Conservation (phyloP, 306 rosid species). For the Cucurbita ficifolia region DNA sequence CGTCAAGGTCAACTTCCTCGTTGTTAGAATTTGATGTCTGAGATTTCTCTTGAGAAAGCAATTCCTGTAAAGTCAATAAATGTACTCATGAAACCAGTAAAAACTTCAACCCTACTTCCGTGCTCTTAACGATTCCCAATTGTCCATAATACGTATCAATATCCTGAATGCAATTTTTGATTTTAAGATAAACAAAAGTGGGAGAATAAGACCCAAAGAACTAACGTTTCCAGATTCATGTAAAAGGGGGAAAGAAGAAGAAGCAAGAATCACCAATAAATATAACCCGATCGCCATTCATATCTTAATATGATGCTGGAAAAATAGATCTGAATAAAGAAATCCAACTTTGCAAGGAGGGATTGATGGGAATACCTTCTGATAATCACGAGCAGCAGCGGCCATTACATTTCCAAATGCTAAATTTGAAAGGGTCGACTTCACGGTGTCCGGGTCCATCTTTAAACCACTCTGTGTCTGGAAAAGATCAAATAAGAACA, state of each 20-base stretch:
- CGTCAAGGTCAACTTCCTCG: conserved; percentile 81
- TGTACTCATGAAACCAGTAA: not conserved
- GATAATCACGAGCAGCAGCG: conserved; percentile 85
- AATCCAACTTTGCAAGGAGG: not conserved
- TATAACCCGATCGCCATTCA: not conserved
- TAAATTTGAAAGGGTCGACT: conserved; percentile 69
- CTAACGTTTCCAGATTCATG: not conserved
- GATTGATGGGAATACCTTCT: conserved; percentile 24
- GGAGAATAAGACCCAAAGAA: not conserved
- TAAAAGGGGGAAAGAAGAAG: not conserved
- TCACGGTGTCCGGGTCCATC: conserved; percentile 77
- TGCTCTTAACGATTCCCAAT: not conserved
- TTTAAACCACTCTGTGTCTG: not conserved
- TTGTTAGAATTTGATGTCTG: conserved; percentile 50
- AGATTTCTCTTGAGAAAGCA: conserved; percentile 37
- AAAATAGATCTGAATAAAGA: not conserved
- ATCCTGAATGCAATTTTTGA: not conserved
- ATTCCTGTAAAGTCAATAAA: conserved; percentile 38
- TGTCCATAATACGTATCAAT: not conserved
- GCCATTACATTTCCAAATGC: conserved; percentile 86
- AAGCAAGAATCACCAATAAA: not conserved
- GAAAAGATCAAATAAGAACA: not conserved
- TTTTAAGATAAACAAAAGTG: not conserved
- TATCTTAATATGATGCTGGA: not conserved
- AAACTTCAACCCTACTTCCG: not conserved